Base-by-base conservation (phyloP, 805 yeast genomes). In the Zygotorulaspora florentina region DNA sequence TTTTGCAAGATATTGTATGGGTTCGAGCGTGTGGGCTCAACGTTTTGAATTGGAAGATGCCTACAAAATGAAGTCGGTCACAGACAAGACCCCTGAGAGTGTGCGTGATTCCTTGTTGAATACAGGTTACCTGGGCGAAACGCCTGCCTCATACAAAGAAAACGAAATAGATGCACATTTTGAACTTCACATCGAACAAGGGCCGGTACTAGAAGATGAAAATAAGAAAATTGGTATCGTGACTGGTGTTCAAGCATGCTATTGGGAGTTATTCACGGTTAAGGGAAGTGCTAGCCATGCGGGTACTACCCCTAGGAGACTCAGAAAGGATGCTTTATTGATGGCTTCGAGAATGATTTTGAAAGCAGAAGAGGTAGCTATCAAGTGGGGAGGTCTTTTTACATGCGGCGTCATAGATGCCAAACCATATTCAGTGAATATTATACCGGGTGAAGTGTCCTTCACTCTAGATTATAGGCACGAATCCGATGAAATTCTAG, bases 181-280 rank as follows among this genome's bases (percentile, higher is more conserved):
- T 57, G 88, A 82, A 59, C 68, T 82, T 40, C 88, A 82, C 57
- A 82, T 82, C 47, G 87, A 82, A 57, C 88, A 82, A 62, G 88
- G 88, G 6, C 87, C 87, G 11, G 70, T 80, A 28, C 69, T 82
- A 42, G 87, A 82, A 58, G 70, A 71, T 15, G 71, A 70, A 28
- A 55, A 70, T 2, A 75, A 76, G 54, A 72, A 73, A 47, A 75
- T 83, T 46, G 88, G 88, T 20, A 67, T 81, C 35, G 87, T 83
- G 10, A 68, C 67, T n/a, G 85, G 83, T 26, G 84, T 74, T 28
- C 87, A 83, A 60, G 84, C 82, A 2, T 78, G 77, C 53, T 61
- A 69, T 39, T 82, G 88, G 88, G 68, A 70, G 46, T 74, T 73
- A 39, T 70, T 80, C 13, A 69, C 59, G 15, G 72, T 82, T 23